Conservation (phyloP, 495 filamentous ascomycete genomes). For the Elasticomyces elasticus region DNA sequence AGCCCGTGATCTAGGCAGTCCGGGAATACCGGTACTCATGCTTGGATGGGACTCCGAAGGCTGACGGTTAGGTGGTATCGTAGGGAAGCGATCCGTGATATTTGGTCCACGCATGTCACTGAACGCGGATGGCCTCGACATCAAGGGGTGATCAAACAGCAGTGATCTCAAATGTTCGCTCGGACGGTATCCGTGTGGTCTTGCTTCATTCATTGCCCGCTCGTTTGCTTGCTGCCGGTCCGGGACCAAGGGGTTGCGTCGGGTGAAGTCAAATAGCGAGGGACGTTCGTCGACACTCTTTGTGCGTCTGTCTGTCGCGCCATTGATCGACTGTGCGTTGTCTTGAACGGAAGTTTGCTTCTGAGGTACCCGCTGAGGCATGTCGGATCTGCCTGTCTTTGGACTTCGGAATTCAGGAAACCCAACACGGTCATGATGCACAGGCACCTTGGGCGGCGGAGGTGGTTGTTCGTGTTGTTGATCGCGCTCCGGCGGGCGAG, state of each 20-base stretch:
- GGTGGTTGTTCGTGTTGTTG: not conserved
- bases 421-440: not conserved
- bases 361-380: not conserved
- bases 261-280: not conserved
- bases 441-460: not conserved
- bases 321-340: not conserved
- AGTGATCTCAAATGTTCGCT: not conserved
- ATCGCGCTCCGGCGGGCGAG: not conserved
- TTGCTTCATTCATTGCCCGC: not conserved
- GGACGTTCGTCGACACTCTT: constrained; percentile 1
- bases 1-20: not conserved
- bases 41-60: too few relatives aligned
- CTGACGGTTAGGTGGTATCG: too few relatives aligned
- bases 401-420: not conserved
- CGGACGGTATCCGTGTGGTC: not conserved
- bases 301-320: not conserved
- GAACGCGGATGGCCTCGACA: too few relatives aligned
- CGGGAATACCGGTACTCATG: not conserved
- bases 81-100: too few relatives aligned
- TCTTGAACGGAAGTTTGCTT: not conserved
- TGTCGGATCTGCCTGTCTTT: not conserved
- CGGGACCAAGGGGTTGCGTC: not conserved
- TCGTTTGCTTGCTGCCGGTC: not conserved
- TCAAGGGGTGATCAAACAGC: too few relatives aligned
- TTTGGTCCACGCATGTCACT: too few relatives aligned